These are phyloP conservation scores for Entomortierella lignicola DNA, from an alignment of 192 early-diverging fungal genomes.

Conservation along the genomic window DNA sequence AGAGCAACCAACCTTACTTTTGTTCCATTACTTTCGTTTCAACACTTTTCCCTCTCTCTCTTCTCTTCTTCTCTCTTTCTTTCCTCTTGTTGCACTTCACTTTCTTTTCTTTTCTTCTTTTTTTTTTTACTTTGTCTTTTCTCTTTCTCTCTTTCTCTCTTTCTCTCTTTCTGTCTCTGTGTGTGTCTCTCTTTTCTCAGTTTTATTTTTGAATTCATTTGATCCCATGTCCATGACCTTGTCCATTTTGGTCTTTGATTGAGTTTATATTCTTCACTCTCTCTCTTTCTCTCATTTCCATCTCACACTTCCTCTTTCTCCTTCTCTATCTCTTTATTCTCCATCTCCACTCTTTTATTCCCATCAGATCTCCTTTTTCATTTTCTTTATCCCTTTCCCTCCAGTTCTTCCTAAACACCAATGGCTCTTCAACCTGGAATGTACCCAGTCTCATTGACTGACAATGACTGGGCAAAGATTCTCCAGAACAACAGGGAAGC, in stretches of 20 bases:
- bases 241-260: background rate
- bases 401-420: background rate
- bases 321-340: background rate
- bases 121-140: background rate
- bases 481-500: conserved; percentile 56
- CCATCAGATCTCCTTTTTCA: no score
- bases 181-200: background rate
- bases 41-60: no score
- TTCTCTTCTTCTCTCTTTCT: no score
- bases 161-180: background rate
- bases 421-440: conserved; percentile 43
- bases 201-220: background rate
- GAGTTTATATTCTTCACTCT: background rate
- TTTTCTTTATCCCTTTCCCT: background rate
- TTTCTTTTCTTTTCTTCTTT: background rate
- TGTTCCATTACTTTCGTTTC: no score
- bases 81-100: no score
- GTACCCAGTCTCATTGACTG: conserved; percentile 23
- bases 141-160: background rate
- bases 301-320: background rate
- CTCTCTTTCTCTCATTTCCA: background rate
- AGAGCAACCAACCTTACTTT: no score
- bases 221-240: background rate
- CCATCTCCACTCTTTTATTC: background rate
- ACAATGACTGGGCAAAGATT: conserved; percentile 50